phyloP scores from a whole-genome alignment of 1,284 basidiomycete species.

The Trametes polyzona region DNA sequence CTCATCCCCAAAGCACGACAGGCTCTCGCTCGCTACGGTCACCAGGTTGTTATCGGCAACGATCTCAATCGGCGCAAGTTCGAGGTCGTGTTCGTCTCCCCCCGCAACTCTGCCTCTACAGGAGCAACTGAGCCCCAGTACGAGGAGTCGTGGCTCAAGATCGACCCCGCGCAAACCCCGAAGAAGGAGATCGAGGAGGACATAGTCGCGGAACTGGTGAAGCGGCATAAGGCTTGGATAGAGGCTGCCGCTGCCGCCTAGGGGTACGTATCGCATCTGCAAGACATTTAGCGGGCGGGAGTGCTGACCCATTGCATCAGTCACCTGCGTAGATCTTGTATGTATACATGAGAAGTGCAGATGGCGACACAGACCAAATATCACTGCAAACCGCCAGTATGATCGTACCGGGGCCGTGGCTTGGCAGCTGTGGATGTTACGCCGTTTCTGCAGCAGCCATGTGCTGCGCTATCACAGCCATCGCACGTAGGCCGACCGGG shows the following conservation, averaged over 20 bases:
- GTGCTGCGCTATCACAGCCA: no score
- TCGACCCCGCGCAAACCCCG: slow-evolving; percentile 51
- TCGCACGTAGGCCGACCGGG: no score
- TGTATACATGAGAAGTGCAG: no score
- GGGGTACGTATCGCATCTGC: not conserved
- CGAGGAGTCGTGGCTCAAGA: slow-evolving; percentile 75
- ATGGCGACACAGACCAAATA: no score
- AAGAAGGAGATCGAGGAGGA: slow-evolving; percentile 92
- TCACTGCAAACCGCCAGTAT: no score
- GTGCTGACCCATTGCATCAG: no score
- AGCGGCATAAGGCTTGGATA: slow-evolving; percentile 78
- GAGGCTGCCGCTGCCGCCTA: not conserved
- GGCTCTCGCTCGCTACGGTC: slow-evolving; percentile 92
- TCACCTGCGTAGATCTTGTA: no score
- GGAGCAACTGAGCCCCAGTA: slow-evolving; percentile 34
- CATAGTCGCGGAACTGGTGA: slow-evolving; percentile 79
- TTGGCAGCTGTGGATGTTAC: no score
- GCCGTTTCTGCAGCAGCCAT: no score
- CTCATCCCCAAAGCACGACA: slow-evolving; percentile 90
- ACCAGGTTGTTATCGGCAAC: slow-evolving; percentile 97
- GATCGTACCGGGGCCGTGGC: no score
- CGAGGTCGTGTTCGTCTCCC: slow-evolving; percentile 87
- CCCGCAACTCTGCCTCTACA: slow-evolving; percentile 7
- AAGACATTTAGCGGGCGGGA: no score
- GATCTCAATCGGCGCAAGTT: slow-evolving; percentile 88